Evolutionary conservation across 1,284 basidiomycete genomes (phyloP).

Genomic region (Ceratobasidium theobromae): DNA sequence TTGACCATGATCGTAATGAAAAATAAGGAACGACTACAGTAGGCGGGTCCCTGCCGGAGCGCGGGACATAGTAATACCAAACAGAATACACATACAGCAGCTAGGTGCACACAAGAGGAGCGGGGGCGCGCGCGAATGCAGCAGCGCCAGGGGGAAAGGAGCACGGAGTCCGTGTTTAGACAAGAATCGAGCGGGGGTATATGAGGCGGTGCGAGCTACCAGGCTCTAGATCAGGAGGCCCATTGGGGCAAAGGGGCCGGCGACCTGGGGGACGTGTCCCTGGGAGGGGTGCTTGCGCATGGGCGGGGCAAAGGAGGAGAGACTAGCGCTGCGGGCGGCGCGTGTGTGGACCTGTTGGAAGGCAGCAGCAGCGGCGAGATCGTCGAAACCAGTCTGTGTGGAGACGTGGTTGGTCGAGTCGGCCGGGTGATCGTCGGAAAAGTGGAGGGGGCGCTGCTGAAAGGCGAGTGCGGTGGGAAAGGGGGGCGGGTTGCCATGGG

Average conservation of each 20-base stretch:
- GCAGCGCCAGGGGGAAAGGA: too few relatives aligned
- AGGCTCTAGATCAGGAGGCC: slow-evolving; percentile 16
- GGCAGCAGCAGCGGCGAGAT: slow-evolving; percentile 5
- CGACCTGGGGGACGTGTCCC: slow-evolving; percentile 28
- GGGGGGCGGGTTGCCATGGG: slow-evolving; percentile 26
- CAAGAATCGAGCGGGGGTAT: background rate
- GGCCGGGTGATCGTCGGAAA: background rate
- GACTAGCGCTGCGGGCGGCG: slow-evolving; percentile 25
- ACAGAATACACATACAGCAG: background rate
- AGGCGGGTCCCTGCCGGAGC: too few relatives aligned
- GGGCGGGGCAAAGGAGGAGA: slow-evolving; percentile 11
- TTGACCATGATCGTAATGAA: too few relatives aligned
- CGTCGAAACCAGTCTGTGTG: slow-evolving; percentile 25
- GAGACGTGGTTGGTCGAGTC: background rate
- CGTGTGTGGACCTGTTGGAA: slow-evolving; percentile 6
- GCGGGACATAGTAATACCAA: background rate
- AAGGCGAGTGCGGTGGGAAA: background rate
- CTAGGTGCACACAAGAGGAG: background rate
- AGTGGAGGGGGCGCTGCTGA: slow-evolving; percentile 2
- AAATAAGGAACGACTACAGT: background rate
- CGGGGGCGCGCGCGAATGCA: background rate
- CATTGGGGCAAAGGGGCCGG: slow-evolving; percentile 28
- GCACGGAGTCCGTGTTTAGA: background rate
- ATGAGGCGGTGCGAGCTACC: background rate
- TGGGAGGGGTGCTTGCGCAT: slow-evolving; percentile 27